Conservation (phyloP, 225 moss, liverwort and hornwort species). For the Bryoerythrophyllum caledonicum region DNA sequence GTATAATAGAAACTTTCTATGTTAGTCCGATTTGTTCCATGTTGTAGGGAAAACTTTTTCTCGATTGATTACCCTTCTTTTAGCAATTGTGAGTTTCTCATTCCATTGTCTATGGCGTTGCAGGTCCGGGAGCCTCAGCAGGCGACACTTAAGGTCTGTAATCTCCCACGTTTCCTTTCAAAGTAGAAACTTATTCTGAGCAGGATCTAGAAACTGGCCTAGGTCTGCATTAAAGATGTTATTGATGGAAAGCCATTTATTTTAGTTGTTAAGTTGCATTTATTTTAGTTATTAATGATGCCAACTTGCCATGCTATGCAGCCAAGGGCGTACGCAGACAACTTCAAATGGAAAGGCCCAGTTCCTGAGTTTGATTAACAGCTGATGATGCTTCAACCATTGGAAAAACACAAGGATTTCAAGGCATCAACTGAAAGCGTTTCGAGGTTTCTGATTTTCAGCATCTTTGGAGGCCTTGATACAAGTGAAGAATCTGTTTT, state of each 20-base stretch:
- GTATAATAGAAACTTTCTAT: too few species aligned
- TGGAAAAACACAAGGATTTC: not conserved
- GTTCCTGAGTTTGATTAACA: conserved; percentile 29
- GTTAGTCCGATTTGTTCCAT: too few species aligned
- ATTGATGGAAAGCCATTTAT: too few species aligned
- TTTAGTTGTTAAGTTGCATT: not conserved
- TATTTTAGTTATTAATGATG: not conserved
- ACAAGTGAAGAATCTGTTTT: not conserved
- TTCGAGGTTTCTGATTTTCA: not conserved
- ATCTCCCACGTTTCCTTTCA: too few species aligned
- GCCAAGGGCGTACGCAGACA: conserved; percentile 34
- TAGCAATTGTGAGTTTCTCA: not conserved
- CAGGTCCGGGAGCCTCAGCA: conserved; percentile 55
- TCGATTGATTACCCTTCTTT: too few species aligned
- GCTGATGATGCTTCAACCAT: not conserved
- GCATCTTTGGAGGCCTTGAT: not conserved
- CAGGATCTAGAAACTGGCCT: not conserved
- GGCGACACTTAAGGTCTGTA: conserved; percentile 37
- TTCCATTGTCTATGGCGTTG: not conserved
- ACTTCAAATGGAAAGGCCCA: conserved; percentile 42
- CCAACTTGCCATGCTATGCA: not conserved
- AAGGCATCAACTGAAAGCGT: not conserved
- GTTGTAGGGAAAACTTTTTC: too few species aligned
- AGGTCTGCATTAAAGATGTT: not conserved
- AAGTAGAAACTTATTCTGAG: too few species aligned